phyloP scores from a whole-genome alignment of 257 asterid species.

The Linderniella brevidens region DNA sequence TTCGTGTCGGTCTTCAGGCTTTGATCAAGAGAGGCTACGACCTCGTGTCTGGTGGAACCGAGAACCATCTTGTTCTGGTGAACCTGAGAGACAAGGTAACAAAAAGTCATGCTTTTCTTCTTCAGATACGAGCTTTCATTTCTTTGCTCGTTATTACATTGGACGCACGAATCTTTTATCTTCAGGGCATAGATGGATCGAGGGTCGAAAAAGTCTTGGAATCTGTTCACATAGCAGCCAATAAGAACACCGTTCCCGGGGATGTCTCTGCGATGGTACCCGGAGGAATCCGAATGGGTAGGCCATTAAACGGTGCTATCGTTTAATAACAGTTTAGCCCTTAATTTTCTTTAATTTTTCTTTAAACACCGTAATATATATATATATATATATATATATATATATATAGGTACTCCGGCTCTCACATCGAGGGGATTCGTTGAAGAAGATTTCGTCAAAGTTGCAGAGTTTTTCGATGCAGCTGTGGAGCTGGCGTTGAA shows the following conservation, averaged over 20 bases:
- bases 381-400: too few species aligned
- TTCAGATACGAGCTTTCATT: not conserved
- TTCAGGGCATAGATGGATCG: slow-evolving; percentile 95
- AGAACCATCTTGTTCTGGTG: slow-evolving; percentile 88
- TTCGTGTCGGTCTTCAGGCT: slow-evolving; percentile 27
- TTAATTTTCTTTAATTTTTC: slow-evolving; percentile 2
- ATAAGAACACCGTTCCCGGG: slow-evolving; percentile 94
- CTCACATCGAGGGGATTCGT: slow-evolving; percentile 81
- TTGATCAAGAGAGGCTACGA: slow-evolving; percentile 60
- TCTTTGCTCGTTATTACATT: not conserved
- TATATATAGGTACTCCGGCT: slow-evolving; percentile 75
- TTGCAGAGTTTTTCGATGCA: slow-evolving; percentile 73
- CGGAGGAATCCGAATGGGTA: slow-evolving; percentile 99
- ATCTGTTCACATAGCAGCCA: slow-evolving; percentile 90
- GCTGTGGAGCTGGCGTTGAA: slow-evolving; percentile 76
- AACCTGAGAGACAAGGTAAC: slow-evolving; percentile 65
- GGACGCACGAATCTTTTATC: not conserved
- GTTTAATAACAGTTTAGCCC: not conserved
- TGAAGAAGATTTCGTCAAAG: slow-evolving; percentile 75
- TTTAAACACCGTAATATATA: slow-evolving; percentile 6
- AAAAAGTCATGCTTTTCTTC: not conserved
- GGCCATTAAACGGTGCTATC: slow-evolving; percentile 5
- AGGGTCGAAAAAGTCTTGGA: slow-evolving; percentile 91
- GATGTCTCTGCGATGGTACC: slow-evolving; percentile 99
- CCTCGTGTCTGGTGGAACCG: slow-evolving; percentile 95